phyloP scores from a whole-genome alignment of 441 rosid genomes.

The Cnidoscolus chayamansa region DNA sequence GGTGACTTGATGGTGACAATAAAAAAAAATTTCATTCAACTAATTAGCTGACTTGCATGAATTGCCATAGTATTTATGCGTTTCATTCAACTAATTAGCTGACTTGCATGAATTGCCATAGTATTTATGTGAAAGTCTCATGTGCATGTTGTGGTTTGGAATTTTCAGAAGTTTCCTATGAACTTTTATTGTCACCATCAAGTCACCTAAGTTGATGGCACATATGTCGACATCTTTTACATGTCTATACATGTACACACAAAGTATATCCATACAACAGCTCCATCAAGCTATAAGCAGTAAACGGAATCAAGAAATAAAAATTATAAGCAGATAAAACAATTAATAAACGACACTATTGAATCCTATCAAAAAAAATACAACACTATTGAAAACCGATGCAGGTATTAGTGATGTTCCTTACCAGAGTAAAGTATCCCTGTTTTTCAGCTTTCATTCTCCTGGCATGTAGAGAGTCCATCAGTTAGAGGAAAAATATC shows the following conservation, averaged over 20 bases:
- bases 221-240: neutral
- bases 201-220: neutral
- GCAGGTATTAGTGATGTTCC: conserved; percentile 13
- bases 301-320: neutral
- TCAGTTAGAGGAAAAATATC: conserved; percentile 17
- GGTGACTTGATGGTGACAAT: neutral
- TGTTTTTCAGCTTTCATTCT: conserved; percentile 96
- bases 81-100: no score
- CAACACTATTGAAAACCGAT: neutral
- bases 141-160: no score
- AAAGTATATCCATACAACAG: neutral
- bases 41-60: no score
- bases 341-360: no score
- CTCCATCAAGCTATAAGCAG: neutral
- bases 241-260: neutral
- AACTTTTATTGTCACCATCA: neutral
- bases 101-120: no score
- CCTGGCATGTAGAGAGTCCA: conserved; percentile 42
- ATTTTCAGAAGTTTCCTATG: no score
- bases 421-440: conserved; percentile 90
- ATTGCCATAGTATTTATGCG: no score
- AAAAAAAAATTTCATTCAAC: no score
- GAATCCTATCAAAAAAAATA: no score
- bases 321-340: neutral
- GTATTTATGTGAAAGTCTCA: no score